Evolutionary conservation across 495 filamentous ascomycete species (phyloP), one percentile per base, ranked within the genome.

Genomic region (Trichoderma orchidacearum): DNA sequence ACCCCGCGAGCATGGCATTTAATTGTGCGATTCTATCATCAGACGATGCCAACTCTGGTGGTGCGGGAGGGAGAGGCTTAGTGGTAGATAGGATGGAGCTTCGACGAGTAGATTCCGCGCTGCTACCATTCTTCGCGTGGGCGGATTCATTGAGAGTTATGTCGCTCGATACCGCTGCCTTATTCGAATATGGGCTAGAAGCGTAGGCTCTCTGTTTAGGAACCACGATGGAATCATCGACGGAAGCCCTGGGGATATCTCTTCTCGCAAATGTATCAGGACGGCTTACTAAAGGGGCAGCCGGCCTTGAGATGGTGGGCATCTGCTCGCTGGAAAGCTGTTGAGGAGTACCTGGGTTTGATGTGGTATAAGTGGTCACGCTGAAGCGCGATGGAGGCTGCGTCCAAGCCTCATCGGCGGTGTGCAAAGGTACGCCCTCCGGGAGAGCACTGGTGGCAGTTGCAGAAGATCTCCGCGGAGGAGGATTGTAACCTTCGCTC

Each of bases 341-440:
- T 9, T 75, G 75, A 17, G 82, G 82, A 30, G 84, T 82, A 38
- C 73, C 75, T 15, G 73, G 74, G 30, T 71, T 74, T 17, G 74
- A 75, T 3, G 80, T 75, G n/a, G 81, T 80, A 63, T 85, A 85
- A 3, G 86, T 89, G 15, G 85, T 85, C 50, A 82, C 70, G 66
- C 84, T 89, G 71, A 88, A 89, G 36, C 85, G 85, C 55, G 85
- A 90, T 0, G 66, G 63, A 7, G 82, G 85, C 52, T 84, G 75
- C 15, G 68, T 62, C 66, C 68, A 74, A 13, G 63, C 61, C 6
- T 71, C 68, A 52, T 60, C 56, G 30, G 57, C 12, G 38, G 59
- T 54, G n/a, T 23, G 21, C 21, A 25, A 9, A 25, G 41, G 21
- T 18, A 63, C 57, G 7, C 60, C 30, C 17, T 60, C 38, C 35